Evolutionary conservation across 2,329 filamentous ascomycete species (phyloP).

Genomic region (Fusarium sp.): DNA sequence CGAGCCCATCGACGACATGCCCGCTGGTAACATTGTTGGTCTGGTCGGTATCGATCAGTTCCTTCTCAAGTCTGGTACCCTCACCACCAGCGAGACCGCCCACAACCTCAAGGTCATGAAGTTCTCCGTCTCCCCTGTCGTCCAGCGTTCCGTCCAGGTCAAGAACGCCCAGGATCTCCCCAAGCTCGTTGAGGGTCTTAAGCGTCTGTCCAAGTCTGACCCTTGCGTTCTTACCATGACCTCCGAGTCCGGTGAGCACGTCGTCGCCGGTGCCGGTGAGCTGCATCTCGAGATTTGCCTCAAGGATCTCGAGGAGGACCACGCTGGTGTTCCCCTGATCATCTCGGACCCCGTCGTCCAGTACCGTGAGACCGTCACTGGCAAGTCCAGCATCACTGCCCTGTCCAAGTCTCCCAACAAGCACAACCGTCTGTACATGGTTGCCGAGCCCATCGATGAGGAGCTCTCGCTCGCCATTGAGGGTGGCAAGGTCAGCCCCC

Average conservation of each 20-base stretch:
- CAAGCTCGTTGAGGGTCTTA: slow-evolving; percentile 99
- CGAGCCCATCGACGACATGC: slow-evolving; percentile 98
- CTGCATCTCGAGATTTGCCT: slow-evolving; percentile 99
- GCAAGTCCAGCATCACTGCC: slow-evolving; percentile 90
- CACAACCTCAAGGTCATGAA: slow-evolving; percentile 99
- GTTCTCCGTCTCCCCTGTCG: slow-evolving; percentile 99
- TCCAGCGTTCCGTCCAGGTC: slow-evolving; percentile 98
- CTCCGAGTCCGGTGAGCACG: slow-evolving; percentile 95
- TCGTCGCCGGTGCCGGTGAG: slow-evolving; percentile 99
- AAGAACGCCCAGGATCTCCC: slow-evolving; percentile 99
- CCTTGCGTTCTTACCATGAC: slow-evolving; percentile 95
- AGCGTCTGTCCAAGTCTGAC: slow-evolving; percentile 99
- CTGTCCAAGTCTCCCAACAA: slow-evolving; percentile 99
- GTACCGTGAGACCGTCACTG: slow-evolving; percentile 95
- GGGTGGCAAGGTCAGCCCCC: slow-evolving; percentile 88
- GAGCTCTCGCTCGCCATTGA: slow-evolving; percentile 93
- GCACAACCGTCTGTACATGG: slow-evolving; percentile 99
- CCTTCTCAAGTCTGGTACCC: slow-evolving; percentile 99
- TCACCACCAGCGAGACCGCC: slow-evolving; percentile 95
- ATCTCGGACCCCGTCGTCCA: slow-evolving; percentile 98
- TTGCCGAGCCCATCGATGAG: slow-evolving; percentile 90
- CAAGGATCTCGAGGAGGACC: slow-evolving; percentile 99
- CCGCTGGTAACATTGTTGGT: slow-evolving; percentile 99
- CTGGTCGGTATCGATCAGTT: slow-evolving; percentile 99
- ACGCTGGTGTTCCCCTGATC: slow-evolving; percentile 97